phyloP scores from a whole-genome alignment of 176 grass and related monocot genomes.

The Olyra latifolia region DNA sequence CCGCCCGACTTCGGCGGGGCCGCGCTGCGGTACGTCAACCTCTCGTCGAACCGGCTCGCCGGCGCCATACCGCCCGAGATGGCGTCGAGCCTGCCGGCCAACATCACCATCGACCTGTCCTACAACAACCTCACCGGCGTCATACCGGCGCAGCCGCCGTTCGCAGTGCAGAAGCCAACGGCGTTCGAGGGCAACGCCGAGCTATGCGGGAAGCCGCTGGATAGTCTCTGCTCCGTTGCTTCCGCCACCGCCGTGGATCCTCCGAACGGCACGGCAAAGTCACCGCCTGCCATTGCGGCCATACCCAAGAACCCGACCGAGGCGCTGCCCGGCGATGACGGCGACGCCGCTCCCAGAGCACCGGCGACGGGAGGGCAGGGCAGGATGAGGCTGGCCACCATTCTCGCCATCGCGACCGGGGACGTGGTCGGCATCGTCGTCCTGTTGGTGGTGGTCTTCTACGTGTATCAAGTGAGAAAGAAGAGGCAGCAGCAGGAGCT shows the following conservation, averaged over 20 bases:
- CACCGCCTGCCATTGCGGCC: slow-evolving; percentile 81
- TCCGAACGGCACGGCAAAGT: slow-evolving; percentile 44
- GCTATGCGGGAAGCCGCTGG: slow-evolving; percentile 70
- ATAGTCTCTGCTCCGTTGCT: slow-evolving; percentile 55
- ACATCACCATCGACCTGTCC: slow-evolving; percentile 70
- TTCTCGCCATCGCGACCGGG: slow-evolving; percentile 56
- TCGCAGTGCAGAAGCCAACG: slow-evolving; percentile 48
- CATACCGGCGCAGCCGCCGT: slow-evolving; percentile 50
- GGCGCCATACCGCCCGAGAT: slow-evolving; percentile 63
- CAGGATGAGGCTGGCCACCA: slow-evolving; percentile 40
- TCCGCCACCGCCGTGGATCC: slow-evolving; percentile 47
- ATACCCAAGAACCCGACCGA: slow-evolving; percentile 59
- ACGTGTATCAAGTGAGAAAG: slow-evolving; percentile 69
- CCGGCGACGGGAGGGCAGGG: slow-evolving; percentile 28
- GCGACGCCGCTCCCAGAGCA: no score
- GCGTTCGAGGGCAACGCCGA: slow-evolving; percentile 73
- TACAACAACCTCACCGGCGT: slow-evolving; percentile 84
- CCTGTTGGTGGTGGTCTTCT: slow-evolving; percentile 53
- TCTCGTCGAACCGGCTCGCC: slow-evolving; percentile 70
- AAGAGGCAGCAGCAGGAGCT: slow-evolving; percentile 41
- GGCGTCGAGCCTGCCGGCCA: slow-evolving; percentile 54
- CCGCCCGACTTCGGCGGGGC: slow-evolving; percentile 45
- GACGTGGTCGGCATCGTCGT: slow-evolving; percentile 65
- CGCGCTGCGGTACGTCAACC: slow-evolving; percentile 65
- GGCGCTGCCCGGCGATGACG: slow-evolving; percentile 9